These are phyloP conservation scores for Calocybe gangraenosa DNA, from an alignment of 768 basidiomycete species.

Conservation along the genomic window DNA sequence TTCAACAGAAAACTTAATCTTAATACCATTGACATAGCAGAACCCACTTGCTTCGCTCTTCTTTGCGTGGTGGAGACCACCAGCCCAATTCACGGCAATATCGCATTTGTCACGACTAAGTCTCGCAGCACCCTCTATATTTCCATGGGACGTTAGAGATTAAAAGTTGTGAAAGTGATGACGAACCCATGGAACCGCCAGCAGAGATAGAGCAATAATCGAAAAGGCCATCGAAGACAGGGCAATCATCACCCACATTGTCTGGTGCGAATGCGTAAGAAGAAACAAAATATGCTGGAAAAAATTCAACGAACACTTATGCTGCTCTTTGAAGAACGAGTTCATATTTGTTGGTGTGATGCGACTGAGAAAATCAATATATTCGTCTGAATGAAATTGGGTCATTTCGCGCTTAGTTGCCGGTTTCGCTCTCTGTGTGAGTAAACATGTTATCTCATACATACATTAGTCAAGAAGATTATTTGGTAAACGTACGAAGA, in stretches of 20 bases:
- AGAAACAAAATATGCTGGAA: neutral
- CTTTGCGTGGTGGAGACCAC: conserved; percentile 97
- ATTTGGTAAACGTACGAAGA: conserved; percentile 85
- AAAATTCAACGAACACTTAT: conserved; percentile 67
- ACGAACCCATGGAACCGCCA: conserved; percentile 97
- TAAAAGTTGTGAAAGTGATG: neutral
- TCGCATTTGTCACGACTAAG: conserved; percentile 96
- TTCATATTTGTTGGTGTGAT: conserved; percentile 97
- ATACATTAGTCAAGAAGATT: neutral
- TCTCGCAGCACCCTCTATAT: conserved; percentile 90
- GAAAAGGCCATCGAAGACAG: conserved; percentile 97
- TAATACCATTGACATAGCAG: conserved; percentile 93
- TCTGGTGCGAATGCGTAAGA: conserved; percentile 40
- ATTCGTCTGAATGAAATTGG: conserved; percentile 98
- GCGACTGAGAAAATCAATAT: conserved; percentile 92
- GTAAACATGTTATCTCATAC: neutral
- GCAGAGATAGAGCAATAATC: conserved; percentile 99
- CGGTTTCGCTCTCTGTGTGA: conserved; percentile 86
- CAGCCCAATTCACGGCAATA: conserved; percentile 99
- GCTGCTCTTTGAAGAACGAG: conserved; percentile 88
- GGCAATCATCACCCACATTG: conserved; percentile 98
- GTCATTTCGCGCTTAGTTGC: conserved; percentile 99
- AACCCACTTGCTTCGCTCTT: conserved; percentile 99
- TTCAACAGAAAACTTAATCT: conserved; percentile 1
- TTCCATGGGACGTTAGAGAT: conserved; percentile 4